Base-by-base conservation (phyloP, 23 red algal species). In the Agarophyton chilense region DNA sequence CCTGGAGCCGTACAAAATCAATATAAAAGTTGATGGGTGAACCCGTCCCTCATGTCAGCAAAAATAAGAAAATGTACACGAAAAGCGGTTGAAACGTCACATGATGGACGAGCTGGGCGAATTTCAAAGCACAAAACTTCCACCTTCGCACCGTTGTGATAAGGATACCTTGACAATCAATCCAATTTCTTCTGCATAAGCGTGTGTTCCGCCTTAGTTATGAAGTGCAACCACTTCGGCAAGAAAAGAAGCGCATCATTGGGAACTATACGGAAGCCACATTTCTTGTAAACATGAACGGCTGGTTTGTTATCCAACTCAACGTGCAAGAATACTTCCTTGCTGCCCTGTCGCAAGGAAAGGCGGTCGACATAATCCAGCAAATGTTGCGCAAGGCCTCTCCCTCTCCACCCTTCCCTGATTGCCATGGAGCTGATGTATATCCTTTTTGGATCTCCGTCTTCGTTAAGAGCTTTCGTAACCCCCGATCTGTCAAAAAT, bases 341-440 rank as follows among this genome's bases (percentile, higher is more conserved):
- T 36, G 21, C 42, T 78, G 52, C 65, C 79, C 16, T 72, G 52
- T 39, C 80, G 45, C 41, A 22, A 24, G 2, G 64, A 78, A 45
- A 92, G 47, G 18, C 78, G 24, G 36, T 72, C 64, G 1, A 84
- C 79, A 24, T 76, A 11, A 17, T 41, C 78, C 49, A 92, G 25
- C 56, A 92, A 53, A 18, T 38, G 26, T 24, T 83, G 67, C 38
- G 89, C 89, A 13, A 92, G 79, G 33, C 89, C 89, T 47, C 77
- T 46, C 29, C 89, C 56, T 68, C 79, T 53, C 79, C 81, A 92
- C 6, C 31, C 89, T 25, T 77, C 50, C 41, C 89, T 56, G 44
- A 92, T 41, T 28, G 89, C 89, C 89, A 92, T 92, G 46, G 89
- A 92, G 25, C 79, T 84, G 21, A 92, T 73, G 65, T 92, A 92